Base-by-base conservation (phyloP, 345 rosid genomes). In the Boechera retrofracta region DNA sequence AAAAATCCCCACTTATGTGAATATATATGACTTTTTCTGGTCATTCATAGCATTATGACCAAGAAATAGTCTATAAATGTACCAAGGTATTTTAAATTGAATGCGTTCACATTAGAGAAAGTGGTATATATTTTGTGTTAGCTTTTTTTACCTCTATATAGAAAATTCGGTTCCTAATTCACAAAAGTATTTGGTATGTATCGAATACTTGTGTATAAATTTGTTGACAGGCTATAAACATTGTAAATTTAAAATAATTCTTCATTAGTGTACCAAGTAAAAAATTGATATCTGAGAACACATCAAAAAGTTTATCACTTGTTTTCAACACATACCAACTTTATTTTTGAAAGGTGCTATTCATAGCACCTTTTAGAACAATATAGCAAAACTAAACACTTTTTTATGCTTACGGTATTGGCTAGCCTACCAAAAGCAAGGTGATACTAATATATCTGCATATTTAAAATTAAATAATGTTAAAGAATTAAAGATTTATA, bases 91-190 rank as follows among this genome's bases (percentile, higher is more conserved):
- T 42, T 16, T 33, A 29, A 65, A 64, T 36, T 44, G 48, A 11
- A 21, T 15, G 57, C 48, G 58, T 74, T 69, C 65, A 55, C 71
- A 65, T 56, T 33, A 4, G 21, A 65, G 4, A 33, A 65, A 65
- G 24, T 6, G 48, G 58, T 65, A 55, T 65, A 32, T 42, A 13
- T 9, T 42, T 21, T 54, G 5, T 5, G 71, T 54, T 64, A 54
- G 47, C 13, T 45, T 42, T 29, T 11, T 63, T 42, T 63, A 13
- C 11, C 10, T 5, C 11, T 11, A 8, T 36, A 11, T n/a, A 18
- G 18, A 24, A 13, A 52, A 29, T 9, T 3, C 12, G 6, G n/a
- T 5, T 44, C 29, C 41, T 64, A 45, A 64, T 33, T n/a, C 55
- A 6, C 55, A 55, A 55, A 12, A 29, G 36, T 55, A 49, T 49